Conservation (phyloP, 202 grass and related monocot species). For the Cymbopogon flexuosus region DNA sequence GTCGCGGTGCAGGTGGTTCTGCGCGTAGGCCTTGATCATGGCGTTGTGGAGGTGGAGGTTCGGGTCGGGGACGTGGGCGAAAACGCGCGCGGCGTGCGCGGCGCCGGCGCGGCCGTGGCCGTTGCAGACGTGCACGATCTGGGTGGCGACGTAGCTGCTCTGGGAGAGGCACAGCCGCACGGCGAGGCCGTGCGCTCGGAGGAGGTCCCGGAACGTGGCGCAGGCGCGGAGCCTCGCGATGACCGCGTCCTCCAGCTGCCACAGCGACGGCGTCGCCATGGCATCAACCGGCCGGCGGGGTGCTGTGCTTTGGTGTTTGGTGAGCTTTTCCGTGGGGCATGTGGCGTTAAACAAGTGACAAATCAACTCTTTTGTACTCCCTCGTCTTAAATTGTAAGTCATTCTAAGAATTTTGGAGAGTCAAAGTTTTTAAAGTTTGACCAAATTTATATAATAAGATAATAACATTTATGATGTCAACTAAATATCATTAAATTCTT, state of each 20-base stretch:
- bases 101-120: conserved; percentile 33
- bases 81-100: conserved; percentile 45
- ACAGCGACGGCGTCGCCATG: conserved; percentile 12
- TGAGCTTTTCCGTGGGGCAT: background rate
- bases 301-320: background rate
- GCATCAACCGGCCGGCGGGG: background rate
- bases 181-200: conserved; percentile 39
- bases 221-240: conserved; percentile 41
- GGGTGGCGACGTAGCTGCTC: conserved; percentile 60
- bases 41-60: conserved; percentile 55
- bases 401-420: too few relatives aligned
- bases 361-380: too few relatives aligned
- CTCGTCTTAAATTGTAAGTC: too few relatives aligned
- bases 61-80: conserved; percentile 38
- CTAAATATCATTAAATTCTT: too few relatives aligned
- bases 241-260: conserved; percentile 47
- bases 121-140: conserved; percentile 53
- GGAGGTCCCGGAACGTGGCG: conserved; percentile 35
- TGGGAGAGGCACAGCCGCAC: conserved; percentile 36
- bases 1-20: conserved; percentile 37
- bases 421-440: too few relatives aligned
- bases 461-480: too few relatives aligned
- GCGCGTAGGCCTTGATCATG: conserved; percentile 59
- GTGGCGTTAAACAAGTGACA: too few relatives aligned
- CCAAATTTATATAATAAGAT: too few relatives aligned